Base-by-base conservation (phyloP, 2,329 filamentous ascomycete species). In the Fusarium denticulatum region DNA sequence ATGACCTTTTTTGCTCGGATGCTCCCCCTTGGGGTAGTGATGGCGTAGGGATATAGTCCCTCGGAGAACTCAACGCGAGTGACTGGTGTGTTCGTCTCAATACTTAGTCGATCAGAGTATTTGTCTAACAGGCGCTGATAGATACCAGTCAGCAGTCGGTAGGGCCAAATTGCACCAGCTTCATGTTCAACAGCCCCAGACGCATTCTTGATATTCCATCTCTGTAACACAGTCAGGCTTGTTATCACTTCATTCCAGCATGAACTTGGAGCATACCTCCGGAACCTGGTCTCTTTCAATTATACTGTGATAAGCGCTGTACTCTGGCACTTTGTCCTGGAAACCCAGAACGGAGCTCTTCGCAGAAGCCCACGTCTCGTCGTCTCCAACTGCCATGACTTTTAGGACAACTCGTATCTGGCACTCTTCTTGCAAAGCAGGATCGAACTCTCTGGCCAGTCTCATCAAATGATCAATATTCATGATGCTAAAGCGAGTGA, bases 141-240 rank as follows among this genome's bases (percentile, higher is more conserved):
- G 24, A 86, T 72, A 1, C 78, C 76, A 15, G 83, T 83, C 1
- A 88, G 80, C 7, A 88, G 80, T 18, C 85, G 78, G 60, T 87
- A 88, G 1, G 87, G 85, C 82, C 84, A 87, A 11, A 88, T 78
- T 13, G 85, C 85, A 8, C 85, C 86, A 7, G 85, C 85, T 1
- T 73, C 61, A 50, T 85, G 85, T 3, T 79, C 79, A 26, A 86
- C 74, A 5, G 82, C 84, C 2, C 85, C 85, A 5, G 43, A 58
- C 6, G 69, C 59, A 32, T 63, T 65, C 22, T 77, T 78, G 37
- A 79, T 68, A 28, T 76, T 75, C 68, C 76, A 78, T 40, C 62
- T 75, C 71, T 79, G 30, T n/a, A 13, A 39, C 1, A n/a, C 28
- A n/a, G 34, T 53, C 24, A 53, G 50, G 16, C 11, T 39, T 28